Conservation (phyloP, 805 yeast species). For the Barnettozyma californica region DNA sequence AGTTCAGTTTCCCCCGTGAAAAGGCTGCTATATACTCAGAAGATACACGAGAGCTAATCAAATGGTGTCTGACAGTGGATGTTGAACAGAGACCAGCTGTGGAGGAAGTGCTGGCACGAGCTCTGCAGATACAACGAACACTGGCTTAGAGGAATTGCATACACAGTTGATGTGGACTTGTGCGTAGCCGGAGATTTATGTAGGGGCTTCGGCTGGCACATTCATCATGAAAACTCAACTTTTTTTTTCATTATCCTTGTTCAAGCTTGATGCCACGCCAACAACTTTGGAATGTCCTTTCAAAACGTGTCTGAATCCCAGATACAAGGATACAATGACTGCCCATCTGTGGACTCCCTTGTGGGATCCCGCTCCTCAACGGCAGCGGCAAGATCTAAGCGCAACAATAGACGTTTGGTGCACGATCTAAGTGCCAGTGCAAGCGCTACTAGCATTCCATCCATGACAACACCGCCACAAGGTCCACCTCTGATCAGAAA, state of each 20-base stretch:
- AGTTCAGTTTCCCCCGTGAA: constrained; percentile 31
- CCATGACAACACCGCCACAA: neutral
- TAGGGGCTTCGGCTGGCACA: neutral
- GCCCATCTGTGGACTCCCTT: constrained; percentile 28
- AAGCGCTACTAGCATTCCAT: neutral
- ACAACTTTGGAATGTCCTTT: constrained; percentile 16
- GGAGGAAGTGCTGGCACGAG: constrained; percentile 49
- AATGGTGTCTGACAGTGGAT: constrained; percentile 56
- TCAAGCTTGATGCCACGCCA: neutral
- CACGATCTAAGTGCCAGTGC: neutral
- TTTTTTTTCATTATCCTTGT: neutral
- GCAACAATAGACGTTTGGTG: neutral
- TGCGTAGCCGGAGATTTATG: no score
- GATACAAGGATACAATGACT: constrained; percentile 40
- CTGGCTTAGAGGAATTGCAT: neutral
- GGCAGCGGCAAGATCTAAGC: neutral
- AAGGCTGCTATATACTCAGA: constrained; percentile 38
- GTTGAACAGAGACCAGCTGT: constrained; percentile 58
- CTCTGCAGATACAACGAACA: constrained; percentile 36
- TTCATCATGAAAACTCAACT: neutral
- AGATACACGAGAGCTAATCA: constrained; percentile 50
- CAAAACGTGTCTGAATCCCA: constrained; percentile 38
- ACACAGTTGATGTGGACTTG: no score
- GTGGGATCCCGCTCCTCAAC: constrained; percentile 6
- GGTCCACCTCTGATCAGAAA: neutral